phyloP scores from a whole-genome alignment of 140 eudicot genomes.

The Stevia rebaudiana region DNA sequence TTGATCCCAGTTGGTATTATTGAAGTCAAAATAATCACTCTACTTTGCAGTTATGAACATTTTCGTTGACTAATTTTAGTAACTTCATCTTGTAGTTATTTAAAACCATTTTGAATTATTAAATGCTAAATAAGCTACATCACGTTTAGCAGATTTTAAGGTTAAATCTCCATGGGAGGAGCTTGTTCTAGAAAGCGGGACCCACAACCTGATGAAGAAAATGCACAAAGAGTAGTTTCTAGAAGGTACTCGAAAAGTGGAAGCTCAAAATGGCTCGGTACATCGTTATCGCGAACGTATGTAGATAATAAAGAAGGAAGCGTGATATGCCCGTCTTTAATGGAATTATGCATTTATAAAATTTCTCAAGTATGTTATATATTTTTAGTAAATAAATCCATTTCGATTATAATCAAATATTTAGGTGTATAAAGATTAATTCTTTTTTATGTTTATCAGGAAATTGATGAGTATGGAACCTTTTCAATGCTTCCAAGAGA shows the following conservation, averaged over 20 bases:
- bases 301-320: slow-evolving; percentile 42
- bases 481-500: slow-evolving; percentile 89
- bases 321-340: slow-evolving; percentile 60
- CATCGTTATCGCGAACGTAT: slow-evolving; percentile 47
- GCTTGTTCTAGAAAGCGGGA: slow-evolving; percentile 95
- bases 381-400: background rate
- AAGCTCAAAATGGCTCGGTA: slow-evolving; percentile 93
- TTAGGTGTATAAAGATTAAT: background rate
- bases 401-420: background rate
- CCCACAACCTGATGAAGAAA: slow-evolving; percentile 59
- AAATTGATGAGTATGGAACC: slow-evolving; percentile 52
- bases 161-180: slow-evolving; percentile 67
- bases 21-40: background rate
- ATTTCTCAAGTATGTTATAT: slow-evolving; percentile 52
- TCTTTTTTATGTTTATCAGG: slow-evolving; percentile 38
- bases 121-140: background rate
- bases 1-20: background rate
- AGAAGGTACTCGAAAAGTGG: slow-evolving; percentile 79
- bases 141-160: slow-evolving; percentile 4
- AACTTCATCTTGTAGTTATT: background rate
- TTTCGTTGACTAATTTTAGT: background rate
- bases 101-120: background rate
- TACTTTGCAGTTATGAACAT: background rate
- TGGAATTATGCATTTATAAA: slow-evolving; percentile 75
- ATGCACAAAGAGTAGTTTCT: slow-evolving; percentile 46